Conservation (phyloP, 164 flowering plant species). For the Akebia trifoliata region DNA sequence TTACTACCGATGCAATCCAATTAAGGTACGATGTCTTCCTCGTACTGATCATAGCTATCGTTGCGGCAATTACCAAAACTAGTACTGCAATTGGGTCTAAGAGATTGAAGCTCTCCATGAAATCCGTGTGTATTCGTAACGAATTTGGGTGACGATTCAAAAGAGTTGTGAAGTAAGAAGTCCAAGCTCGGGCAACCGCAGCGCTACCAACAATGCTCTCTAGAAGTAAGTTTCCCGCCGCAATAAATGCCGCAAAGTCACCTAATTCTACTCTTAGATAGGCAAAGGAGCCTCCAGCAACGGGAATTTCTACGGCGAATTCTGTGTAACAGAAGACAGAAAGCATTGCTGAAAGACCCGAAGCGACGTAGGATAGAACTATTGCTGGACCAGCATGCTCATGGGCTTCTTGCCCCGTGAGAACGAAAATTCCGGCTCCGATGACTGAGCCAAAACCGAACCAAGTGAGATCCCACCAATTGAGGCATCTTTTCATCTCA, state of each 20-base stretch:
- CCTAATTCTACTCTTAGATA: conserved; percentile 67
- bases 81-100: conserved; percentile 59
- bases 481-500: conserved; percentile 54
- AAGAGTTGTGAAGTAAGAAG: conserved; percentile 61
- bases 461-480: conserved; percentile 71
- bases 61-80: conserved; percentile 29
- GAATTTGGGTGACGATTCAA: conserved; percentile 33
- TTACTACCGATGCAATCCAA: conserved; percentile 49
- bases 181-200: conserved; percentile 68
- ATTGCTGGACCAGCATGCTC: conserved; percentile 60
- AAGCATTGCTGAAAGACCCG: conserved; percentile 67
- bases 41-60: conserved; percentile 47
- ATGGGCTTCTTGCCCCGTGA: conserved; percentile 64
- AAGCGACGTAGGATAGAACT: conserved; percentile 55
- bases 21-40: conserved; percentile 42
- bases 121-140: conserved; percentile 38
- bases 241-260: conserved; percentile 61
- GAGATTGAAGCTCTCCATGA: conserved; percentile 36
- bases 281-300: conserved; percentile 70
- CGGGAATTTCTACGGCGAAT: conserved; percentile 54
- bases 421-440: conserved; percentile 61
- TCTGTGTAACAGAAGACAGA: conserved; percentile 49
- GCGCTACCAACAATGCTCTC: conserved; percentile 58
- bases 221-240: conserved; percentile 63
- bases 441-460: conserved; percentile 61